A percentile compares a stretch with the other conserved stretches of the same genome.
phyloP scores from a whole-genome alignment of 164 flowering plant genomes.

The Kingdonia uniflora region DNA sequence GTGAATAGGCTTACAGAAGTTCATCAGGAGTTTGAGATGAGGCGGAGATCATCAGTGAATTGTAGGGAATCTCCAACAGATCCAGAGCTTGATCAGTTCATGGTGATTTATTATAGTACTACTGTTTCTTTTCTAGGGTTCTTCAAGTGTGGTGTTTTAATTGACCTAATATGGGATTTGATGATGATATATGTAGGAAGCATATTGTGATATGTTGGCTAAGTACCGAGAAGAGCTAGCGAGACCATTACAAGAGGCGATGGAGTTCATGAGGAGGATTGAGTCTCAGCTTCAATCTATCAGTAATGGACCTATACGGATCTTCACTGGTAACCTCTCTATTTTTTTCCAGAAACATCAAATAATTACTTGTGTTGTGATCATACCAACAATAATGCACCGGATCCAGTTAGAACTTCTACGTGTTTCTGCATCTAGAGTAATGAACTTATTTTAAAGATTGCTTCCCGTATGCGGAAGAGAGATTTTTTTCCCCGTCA shows the following conservation, averaged over 20 bases:
- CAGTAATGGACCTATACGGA: conserved; percentile 34
- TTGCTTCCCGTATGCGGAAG: too few species aligned
- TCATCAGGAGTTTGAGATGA: conserved; percentile 56
- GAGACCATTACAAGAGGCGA: conserved; percentile 92
- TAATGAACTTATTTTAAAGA: too few species aligned
- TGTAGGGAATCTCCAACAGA: conserved; percentile 37
- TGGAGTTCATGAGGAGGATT: conserved; percentile 85
- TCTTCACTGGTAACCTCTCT: conserved; percentile 37
- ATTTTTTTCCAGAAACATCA: too few species aligned
- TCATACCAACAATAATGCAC: too few species aligned
- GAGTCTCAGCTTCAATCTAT: conserved; percentile 75
- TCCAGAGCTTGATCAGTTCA: conserved; percentile 95
- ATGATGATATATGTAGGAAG: conserved; percentile 49
- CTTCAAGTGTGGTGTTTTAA: too few species aligned
- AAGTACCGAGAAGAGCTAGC: conserved; percentile 84
- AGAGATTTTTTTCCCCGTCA: too few species aligned
- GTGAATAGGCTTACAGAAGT: conserved; percentile 51
- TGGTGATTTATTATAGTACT: conserved; percentile 31
- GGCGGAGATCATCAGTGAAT: conserved; percentile 39
- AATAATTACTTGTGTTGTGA: too few species aligned
- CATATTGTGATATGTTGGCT: conserved; percentile 83
- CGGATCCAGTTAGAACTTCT: too few species aligned
- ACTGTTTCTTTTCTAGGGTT: too few species aligned
- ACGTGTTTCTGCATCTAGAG: too few species aligned
- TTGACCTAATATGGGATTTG: background rate